A percentile compares a stretch with the other conserved stretches of the same genome.
Evolutionary conservation across 73 alveolate genomes (phyloP).

Genomic region (Paramecium sexaurelia): DNA sequence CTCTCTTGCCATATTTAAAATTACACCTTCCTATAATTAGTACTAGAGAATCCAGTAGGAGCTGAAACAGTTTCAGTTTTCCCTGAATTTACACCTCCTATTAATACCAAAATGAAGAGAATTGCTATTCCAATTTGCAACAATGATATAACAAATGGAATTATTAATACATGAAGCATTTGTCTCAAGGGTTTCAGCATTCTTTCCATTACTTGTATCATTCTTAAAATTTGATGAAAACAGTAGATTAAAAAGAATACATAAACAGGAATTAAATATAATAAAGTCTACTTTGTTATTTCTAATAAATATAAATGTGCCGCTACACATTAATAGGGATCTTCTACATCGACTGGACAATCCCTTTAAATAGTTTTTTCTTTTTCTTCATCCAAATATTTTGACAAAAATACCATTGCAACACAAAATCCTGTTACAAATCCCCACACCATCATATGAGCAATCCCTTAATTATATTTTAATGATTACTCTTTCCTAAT

Average conservation of each 20-base stretch:
- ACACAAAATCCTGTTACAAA: slow-evolving; percentile 48
- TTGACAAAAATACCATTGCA: background rate
- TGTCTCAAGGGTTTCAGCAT: slow-evolving; percentile 27
- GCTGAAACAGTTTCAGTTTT: background rate
- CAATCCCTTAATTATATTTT: background rate
- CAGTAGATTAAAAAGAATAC: background rate
- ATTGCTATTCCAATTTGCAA: background rate
- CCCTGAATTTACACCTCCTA: slow-evolving; percentile 35
- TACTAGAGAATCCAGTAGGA: slow-evolving; percentile 29
- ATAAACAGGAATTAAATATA: slow-evolving; percentile 26
- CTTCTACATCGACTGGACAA: background rate
- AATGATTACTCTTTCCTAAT: slow-evolving; percentile 1
- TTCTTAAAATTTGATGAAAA: slow-evolving; percentile 28
- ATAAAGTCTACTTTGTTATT: background rate
- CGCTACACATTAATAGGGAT: slow-evolving; percentile 35
- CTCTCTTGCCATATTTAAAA: slow-evolving; percentile 30
- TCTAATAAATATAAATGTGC: slow-evolving; percentile 8
- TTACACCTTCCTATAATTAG: background rate
- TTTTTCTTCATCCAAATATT: background rate
- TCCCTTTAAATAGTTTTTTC: background rate
- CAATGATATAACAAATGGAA: background rate
- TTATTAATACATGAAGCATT: background rate
- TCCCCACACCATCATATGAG: slow-evolving; percentile 42
- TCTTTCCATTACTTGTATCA: slow-evolving; percentile 2
- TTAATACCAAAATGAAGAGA: background rate